phyloP scores from a whole-genome alignment of 1,139 yeast species.

The Suhomyces guaymorum region DNA sequence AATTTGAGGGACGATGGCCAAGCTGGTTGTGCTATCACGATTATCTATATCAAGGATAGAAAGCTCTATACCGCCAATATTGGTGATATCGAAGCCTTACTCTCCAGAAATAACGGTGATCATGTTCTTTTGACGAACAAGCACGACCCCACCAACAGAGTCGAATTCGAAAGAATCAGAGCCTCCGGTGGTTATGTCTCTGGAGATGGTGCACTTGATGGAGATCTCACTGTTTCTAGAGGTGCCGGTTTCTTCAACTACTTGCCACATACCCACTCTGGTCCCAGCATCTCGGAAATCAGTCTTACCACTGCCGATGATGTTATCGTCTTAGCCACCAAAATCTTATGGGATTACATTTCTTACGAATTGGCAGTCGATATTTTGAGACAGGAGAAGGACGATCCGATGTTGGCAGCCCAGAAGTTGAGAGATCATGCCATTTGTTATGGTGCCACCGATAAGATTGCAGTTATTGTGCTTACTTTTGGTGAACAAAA shows the following conservation, averaged over 20 bases:
- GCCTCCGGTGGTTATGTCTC: conserved; percentile 90
- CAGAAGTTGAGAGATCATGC: conserved; percentile 93
- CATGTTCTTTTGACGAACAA: conserved; percentile 69
- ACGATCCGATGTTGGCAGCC: conserved; percentile 89
- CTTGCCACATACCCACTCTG: conserved; percentile 87
- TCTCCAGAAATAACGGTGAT: conserved; percentile 82
- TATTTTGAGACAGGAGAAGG: conserved; percentile 77
- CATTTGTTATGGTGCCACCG: conserved; percentile 84
- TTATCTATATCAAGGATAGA: conserved; percentile 72
- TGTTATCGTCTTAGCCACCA: conserved; percentile 81
- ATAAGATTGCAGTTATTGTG: conserved; percentile 83
- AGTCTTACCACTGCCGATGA: conserved; percentile 73
- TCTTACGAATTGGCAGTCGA: conserved; percentile 88
- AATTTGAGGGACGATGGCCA: conserved; percentile 60
- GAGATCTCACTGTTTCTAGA: conserved; percentile 78
- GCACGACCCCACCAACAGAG: conserved; percentile 80
- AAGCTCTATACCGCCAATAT: conserved; percentile 79
- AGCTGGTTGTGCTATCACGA: conserved; percentile 87
- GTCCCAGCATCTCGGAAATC: conserved; percentile 72
- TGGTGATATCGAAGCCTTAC: conserved; percentile 85
- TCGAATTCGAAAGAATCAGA: conserved; percentile 84
- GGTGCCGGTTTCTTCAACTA: conserved; percentile 89
- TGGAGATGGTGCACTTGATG: conserved; percentile 83
- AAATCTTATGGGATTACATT: conserved; percentile 81
- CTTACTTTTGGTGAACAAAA: conserved; percentile 57